Percentiles rank a stretch among this genome's conserved stretches.
Conservation (phyloP, 2,329 filamentous ascomycete genomes). For the Intubia oerlemansii region DNA sequence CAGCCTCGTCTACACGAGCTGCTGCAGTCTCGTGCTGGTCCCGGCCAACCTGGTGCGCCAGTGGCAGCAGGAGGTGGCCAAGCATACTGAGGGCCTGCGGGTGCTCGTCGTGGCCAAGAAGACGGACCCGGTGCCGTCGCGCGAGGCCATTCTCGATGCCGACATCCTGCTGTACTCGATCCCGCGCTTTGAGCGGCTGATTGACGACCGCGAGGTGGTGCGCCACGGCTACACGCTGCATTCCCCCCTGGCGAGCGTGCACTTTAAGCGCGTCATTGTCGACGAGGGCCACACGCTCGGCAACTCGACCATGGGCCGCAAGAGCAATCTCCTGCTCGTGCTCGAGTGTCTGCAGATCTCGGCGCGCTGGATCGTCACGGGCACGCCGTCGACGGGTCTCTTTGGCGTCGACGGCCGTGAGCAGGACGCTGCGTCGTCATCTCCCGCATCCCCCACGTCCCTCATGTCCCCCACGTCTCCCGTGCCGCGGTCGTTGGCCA, state of each 20-base stretch:
- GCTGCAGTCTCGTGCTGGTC: slow-evolving; percentile 56
- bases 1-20: slow-evolving; percentile 35
- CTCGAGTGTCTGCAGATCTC: slow-evolving; percentile 39
- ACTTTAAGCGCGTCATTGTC: slow-evolving; percentile 75
- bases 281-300: slow-evolving; percentile 83
- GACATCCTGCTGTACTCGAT: slow-evolving; percentile 67
- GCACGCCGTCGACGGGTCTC: slow-evolving; percentile 69
- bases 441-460: too few species aligned
- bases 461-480: too few species aligned
- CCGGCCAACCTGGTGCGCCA: slow-evolving; percentile 69
- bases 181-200: slow-evolving; percentile 44
- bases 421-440: background rate
- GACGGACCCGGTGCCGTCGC: slow-evolving; percentile 28
- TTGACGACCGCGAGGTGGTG: slow-evolving; percentile 20
- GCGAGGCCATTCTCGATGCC: slow-evolving; percentile 36
- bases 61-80: slow-evolving; percentile 62
- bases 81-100: slow-evolving; percentile 48
- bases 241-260: slow-evolving; percentile 43
- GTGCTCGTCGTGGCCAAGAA: slow-evolving; percentile 39
- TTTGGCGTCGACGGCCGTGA: slow-evolving; percentile 43
- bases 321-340: slow-evolving; percentile 31
- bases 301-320: slow-evolving; percentile 31
- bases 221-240: slow-evolving; percentile 13
- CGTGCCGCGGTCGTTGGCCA: background rate
- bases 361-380: slow-evolving; percentile 73